Conservation (phyloP, 192 early-diverging fungal species). For the Coemansia sp. region DNA sequence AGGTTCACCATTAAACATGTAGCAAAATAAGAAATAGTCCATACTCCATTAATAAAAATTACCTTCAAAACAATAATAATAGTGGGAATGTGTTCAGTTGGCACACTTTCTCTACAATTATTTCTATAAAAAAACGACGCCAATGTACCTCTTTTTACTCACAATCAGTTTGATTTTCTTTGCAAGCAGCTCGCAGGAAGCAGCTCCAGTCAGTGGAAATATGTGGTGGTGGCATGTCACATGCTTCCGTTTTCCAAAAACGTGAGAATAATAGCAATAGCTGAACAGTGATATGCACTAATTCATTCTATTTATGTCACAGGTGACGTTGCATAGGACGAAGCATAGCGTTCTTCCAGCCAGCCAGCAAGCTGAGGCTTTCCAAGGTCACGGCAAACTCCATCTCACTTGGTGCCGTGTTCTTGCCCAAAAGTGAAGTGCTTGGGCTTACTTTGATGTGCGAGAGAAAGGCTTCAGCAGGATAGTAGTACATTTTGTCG, state of each 20-base stretch:
- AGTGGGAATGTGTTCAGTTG: no score
- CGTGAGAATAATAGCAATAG: neutral
- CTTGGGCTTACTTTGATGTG: neutral
- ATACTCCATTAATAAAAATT: no score
- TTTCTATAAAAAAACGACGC: no score
- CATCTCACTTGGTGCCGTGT: neutral
- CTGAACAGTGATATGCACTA: neutral
- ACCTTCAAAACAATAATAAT: no score
- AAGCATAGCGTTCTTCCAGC: neutral
- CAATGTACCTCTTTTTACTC: neutral
- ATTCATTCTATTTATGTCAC: neutral
- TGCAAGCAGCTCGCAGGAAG: neutral
- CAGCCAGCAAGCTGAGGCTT: neutral
- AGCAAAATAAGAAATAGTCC: no score
- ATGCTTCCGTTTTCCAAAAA: neutral
- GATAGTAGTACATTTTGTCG: neutral
- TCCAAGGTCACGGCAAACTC: constrained; percentile 1
- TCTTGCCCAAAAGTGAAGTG: neutral
- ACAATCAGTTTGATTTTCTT: neutral
- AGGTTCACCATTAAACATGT: no score
- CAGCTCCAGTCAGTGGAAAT: neutral
- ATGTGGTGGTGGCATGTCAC: neutral
- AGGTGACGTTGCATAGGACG: neutral
- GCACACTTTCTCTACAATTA: no score
- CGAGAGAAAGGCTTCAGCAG: neutral